Conservation (phyloP, 148 eudicot species). For the Drosera capensis region DNA sequence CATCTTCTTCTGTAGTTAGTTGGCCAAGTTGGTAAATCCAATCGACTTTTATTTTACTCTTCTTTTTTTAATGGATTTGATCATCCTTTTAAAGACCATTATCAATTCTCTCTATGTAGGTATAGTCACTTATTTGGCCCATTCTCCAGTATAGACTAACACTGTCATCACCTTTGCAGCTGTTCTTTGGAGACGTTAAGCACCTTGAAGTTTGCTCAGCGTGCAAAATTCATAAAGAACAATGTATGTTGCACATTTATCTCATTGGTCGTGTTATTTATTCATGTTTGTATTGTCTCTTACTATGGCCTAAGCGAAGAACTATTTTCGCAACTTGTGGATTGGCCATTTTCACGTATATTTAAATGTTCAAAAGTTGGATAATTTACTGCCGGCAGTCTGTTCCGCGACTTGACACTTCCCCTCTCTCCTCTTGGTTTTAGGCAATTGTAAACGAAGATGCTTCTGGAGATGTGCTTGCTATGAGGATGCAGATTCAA, state of each 20-base stretch:
- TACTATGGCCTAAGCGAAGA: too few species aligned
- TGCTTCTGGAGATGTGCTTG: slow-evolving; percentile 98
- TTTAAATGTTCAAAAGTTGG: not conserved
- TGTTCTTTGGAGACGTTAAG: slow-evolving; percentile 87
- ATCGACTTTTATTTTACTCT: too few species aligned
- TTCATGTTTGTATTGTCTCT: not conserved
- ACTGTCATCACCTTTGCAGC: slow-evolving; percentile 32
- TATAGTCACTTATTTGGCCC: too few species aligned
- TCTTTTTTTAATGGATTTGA: too few species aligned
- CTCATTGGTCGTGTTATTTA: not conserved
- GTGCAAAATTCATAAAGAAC: slow-evolving; percentile 95
- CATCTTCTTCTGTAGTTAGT: too few species aligned
- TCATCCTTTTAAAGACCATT: not conserved
- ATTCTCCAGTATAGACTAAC: not conserved
- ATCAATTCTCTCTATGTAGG: too few species aligned
- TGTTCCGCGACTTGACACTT: not conserved
- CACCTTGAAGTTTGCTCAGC: slow-evolving; percentile 95
- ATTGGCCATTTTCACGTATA: not conserved
- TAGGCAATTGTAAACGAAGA: slow-evolving; percentile 98
- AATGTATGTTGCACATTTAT: slow-evolving; percentile 35
- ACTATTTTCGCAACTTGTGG: not conserved
- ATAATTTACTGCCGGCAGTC: not conserved
- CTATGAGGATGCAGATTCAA: slow-evolving; percentile 88
- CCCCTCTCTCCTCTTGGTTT: not conserved
- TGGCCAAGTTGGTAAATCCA: too few species aligned